Evolutionary conservation across 805 yeast species (phyloP).

Genomic region (Zygotorulaspora florentina): DNA sequence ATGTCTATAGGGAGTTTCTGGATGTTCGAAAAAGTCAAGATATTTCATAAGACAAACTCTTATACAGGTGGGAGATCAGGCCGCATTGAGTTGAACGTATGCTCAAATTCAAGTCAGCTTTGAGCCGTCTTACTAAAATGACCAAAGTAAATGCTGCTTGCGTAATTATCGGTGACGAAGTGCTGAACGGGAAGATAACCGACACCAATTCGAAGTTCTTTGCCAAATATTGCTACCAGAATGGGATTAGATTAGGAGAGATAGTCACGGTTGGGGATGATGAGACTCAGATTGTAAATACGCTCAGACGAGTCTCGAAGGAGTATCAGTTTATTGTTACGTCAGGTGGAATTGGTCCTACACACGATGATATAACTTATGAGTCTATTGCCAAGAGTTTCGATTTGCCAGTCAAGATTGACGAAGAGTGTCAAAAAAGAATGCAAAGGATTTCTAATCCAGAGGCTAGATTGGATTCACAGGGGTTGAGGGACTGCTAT

Average conservation of each 20-base stretch:
- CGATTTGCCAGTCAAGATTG: constrained; percentile 45
- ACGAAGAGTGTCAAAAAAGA: constrained; percentile 52
- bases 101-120: constrained; percentile 3
- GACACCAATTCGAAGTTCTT: constrained; percentile 75
- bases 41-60: too few relatives aligned
- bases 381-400: constrained; percentile 67
- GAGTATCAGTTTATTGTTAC: constrained; percentile 66
- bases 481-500: constrained; percentile 56
- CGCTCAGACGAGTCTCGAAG: constrained; percentile 42
- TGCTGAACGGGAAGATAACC: constrained; percentile 75
- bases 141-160: constrained; percentile 33
- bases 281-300: constrained; percentile 53
- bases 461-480: constrained; percentile 33
- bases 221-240: constrained; percentile 63
- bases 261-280: constrained; percentile 79
- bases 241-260: constrained; percentile 62
- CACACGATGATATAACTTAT: constrained; percentile 88
- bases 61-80: background rate
- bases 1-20: too few relatives aligned
- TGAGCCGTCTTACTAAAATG: constrained; percentile 14
- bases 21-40: too few relatives aligned
- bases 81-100: background rate
- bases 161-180: constrained; percentile 74
- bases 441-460: constrained; percentile 51
- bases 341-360: constrained; percentile 69